Conservation (phyloP, 1,139 yeast species). For the Magnusiomyces tetraspermus region DNA sequence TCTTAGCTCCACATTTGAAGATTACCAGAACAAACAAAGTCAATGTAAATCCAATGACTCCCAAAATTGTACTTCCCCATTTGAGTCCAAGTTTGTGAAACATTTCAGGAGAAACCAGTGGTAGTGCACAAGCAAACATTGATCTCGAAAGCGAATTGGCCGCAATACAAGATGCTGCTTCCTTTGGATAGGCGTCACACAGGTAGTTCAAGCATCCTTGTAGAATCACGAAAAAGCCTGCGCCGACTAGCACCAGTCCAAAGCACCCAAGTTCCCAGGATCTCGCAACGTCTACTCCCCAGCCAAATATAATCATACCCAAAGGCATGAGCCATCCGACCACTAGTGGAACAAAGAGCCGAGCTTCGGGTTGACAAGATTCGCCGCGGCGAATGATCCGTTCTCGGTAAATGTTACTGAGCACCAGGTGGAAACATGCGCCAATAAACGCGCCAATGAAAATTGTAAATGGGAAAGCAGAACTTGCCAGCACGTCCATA, state of each 20-base stretch:
- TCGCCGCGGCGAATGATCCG: slow-evolving; percentile 34
- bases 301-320: slow-evolving; percentile 67
- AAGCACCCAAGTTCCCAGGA: slow-evolving; percentile 71
- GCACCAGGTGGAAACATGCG: slow-evolving; percentile 33
- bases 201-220: slow-evolving; percentile 51
- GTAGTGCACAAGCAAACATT: slow-evolving; percentile 64
- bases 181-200: slow-evolving; percentile 51
- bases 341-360: slow-evolving; percentile 45
- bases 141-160: slow-evolving; percentile 68
- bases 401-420: slow-evolving; percentile 25
- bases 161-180: slow-evolving; percentile 74
- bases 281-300: slow-evolving; percentile 51
- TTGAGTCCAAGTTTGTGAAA: slow-evolving; percentile 45
- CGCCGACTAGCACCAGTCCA: slow-evolving; percentile 54
- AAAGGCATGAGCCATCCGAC: slow-evolving; percentile 46
- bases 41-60: slow-evolving; percentile 34
- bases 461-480: slow-evolving; percentile 48
- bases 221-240: slow-evolving; percentile 53
- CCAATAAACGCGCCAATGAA: slow-evolving; percentile 52
- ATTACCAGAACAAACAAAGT: neutral
- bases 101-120: slow-evolving; percentile 57
- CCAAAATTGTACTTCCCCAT: slow-evolving; percentile 57
- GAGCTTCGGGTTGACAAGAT: slow-evolving; percentile 47
- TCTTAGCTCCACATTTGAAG: neutral
- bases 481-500: slow-evolving; percentile 39